phyloP scores from a whole-genome alignment of 1,284 basidiomycete genomes.

The Fomitopsis schrenkii region DNA sequence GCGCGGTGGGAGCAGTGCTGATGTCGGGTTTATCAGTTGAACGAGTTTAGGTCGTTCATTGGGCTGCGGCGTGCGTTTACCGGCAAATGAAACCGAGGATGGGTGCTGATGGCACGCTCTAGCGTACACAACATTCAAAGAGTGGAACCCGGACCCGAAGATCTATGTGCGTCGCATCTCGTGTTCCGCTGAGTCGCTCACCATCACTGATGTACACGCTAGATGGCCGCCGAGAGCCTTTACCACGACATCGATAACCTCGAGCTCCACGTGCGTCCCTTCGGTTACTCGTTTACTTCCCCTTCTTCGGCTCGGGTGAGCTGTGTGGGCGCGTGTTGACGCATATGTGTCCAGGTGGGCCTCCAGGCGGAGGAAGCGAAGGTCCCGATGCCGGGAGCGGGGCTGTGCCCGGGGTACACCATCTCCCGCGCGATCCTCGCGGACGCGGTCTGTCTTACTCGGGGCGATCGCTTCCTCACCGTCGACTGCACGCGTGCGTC shows the following conservation, averaged over 20 bases:
- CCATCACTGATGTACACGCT: neutral
- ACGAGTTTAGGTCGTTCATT: slow-evolving; percentile 62
- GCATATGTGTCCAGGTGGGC: slow-evolving; percentile 27
- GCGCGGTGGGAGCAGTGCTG: neutral
- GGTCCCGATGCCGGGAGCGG: slow-evolving; percentile 64
- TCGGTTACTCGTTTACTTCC: too few relatives aligned
- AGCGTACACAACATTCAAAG: slow-evolving; percentile 54
- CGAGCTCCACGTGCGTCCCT: slow-evolving; percentile 49
- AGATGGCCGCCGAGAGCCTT: slow-evolving; percentile 63
- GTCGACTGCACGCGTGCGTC: slow-evolving; percentile 58
- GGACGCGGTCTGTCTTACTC: slow-evolving; percentile 74
- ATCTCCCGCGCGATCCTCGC: slow-evolving; percentile 82
- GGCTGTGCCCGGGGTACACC: slow-evolving; percentile 82
- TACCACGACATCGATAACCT: slow-evolving; percentile 76
- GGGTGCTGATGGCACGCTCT: neutral
- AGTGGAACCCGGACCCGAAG: slow-evolving; percentile 73
- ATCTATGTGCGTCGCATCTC: slow-evolving; percentile 42
- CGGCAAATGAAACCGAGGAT: neutral
- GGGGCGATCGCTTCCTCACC: slow-evolving; percentile 78
- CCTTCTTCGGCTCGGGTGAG: slow-evolving; percentile 40
- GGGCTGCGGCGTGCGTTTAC: slow-evolving; percentile 38
- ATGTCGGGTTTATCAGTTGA: slow-evolving; percentile 33
- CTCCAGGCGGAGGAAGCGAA: slow-evolving; percentile 77
- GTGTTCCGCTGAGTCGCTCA: neutral
- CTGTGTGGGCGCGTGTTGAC: neutral